A percentile compares a stretch with the other conserved stretches of the same genome.
Evolutionary conservation across 768 basidiomycete species (phyloP).

Genomic region (Suillus bovinus): DNA sequence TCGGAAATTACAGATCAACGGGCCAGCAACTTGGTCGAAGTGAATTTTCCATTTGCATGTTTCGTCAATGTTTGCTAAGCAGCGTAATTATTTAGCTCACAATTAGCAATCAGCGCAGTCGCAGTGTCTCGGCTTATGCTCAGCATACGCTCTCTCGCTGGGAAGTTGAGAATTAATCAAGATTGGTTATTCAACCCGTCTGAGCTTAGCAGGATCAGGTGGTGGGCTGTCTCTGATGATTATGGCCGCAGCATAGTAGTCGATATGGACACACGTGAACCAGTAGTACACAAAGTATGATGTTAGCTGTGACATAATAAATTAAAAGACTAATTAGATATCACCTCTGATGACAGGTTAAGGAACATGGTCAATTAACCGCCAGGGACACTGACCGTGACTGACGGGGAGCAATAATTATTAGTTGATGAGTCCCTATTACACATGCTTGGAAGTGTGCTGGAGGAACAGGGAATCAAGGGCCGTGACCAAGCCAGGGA

Average conservation of each 20-base stretch:
- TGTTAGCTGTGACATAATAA: neutral
- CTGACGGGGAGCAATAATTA: no score
- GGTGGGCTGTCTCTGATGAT: constrained; percentile 2
- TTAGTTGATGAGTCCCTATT: no score
- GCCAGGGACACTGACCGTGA: neutral
- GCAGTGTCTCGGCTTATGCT: constrained; percentile 18
- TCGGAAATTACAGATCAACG: constrained; percentile 4
- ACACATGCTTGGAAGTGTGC: no score
- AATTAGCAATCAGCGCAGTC: constrained; percentile 11
- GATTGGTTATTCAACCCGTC: constrained; percentile 16
- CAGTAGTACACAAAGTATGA: neutral
- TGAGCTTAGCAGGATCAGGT: constrained; percentile 15
- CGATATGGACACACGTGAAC: constrained; percentile 15
- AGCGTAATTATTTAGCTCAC: constrained; percentile 6
- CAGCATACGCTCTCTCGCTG: constrained; percentile 15
- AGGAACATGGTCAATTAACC: neutral
- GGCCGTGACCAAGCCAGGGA: no score
- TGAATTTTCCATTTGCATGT: neutral
- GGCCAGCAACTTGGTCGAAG: constrained; percentile 12
- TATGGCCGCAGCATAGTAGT: constrained; percentile 10
- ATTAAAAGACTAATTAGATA: neutral
- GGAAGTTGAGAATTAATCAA: constrained; percentile 8
- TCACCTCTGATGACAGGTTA: neutral
- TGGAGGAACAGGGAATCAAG: no score
- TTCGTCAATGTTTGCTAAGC: neutral